Base-by-base conservation (phyloP, 2,329 filamentous ascomycete genomes). In the Cordyceps tenuipes region DNA sequence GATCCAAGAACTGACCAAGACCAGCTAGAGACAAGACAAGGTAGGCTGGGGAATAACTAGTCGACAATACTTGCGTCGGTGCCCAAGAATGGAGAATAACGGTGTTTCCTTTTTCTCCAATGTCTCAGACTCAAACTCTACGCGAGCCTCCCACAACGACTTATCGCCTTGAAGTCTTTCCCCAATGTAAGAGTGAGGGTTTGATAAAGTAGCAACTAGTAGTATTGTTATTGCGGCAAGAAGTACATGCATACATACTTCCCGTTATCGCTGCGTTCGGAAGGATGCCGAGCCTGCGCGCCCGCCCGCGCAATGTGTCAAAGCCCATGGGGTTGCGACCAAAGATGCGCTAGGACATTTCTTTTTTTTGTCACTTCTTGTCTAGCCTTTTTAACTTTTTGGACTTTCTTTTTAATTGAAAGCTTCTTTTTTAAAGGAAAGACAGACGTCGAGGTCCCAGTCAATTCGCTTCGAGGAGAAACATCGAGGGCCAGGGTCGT, bases 101-200 rank as follows among this genome's bases (percentile, higher is more conserved):
- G 10, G 2, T 43, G 34, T 19, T 50, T 50, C 56, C 46, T 21
- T 57, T 31, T 50, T 17, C 36, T 58, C 56, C 21, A 36, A 43
- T 58, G 56, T 58, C 56, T 50, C 55, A 31, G 46, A 36, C 47
- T 58, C 36, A 31, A 36, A 36, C 47, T 58, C 36, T 39, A 44
- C 47, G 54, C 43, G 52, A 26, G 44, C 31, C 53, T 13, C 26
- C 43, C 15, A 36, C 34, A 55, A n/a, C 51, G 21, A 23, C 52
- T 31, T 4, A 19, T 50, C 55, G 36, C 56, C 46, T 50, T 51
- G 46, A 36, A 43, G 26, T n/a, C n/a, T n/a, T n/a, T n/a, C n/a
- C n/a, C n/a, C n/a, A n/a, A n/a, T n/a, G n/a, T n/a, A n/a, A n/a
- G n/a, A n/a, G n/a, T n/a, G n/a, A n/a, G n/a, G n/a, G n/a, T n/a